phyloP scores from a whole-genome alignment of 2,329 filamentous ascomycete genomes.

The Periconia macrospinosa region DNA sequence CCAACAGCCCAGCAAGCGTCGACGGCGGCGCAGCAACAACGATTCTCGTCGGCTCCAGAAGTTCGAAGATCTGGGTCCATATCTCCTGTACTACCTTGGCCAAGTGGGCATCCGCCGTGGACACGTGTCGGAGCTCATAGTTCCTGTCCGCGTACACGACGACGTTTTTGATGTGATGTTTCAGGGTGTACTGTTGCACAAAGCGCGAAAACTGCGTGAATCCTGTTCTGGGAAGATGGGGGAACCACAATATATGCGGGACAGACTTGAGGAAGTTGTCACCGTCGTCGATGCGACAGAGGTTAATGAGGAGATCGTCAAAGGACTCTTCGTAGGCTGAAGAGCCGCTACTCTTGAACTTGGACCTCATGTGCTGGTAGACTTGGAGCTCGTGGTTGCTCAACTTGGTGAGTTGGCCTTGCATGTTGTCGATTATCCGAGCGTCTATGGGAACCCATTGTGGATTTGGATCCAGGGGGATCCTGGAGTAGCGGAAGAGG shows the following conservation, averaged over 20 bases:
- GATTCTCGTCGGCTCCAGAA: conserved; percentile 35
- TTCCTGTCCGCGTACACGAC: conserved; percentile 48
- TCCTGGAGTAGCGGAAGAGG: conserved; percentile 33
- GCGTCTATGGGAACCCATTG: conserved; percentile 41
- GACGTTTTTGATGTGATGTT: conserved; percentile 50
- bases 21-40: conserved; percentile 59
- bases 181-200: conserved; percentile 22
- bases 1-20: conserved; percentile 63
- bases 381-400: conserved; percentile 38
- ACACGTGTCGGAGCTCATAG: conserved; percentile 35
- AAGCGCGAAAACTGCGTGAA: conserved; percentile 26
- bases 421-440: conserved; percentile 37
- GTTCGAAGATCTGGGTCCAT: conserved; percentile 31
- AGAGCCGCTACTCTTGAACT: conserved; percentile 33
- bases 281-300: conserved; percentile 33
- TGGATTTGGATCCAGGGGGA: conserved; percentile 28
- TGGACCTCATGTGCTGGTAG: conserved; percentile 35
- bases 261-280: conserved; percentile 31
- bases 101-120: conserved; percentile 33
- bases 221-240: conserved; percentile 25
- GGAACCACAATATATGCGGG: conserved; percentile 31
- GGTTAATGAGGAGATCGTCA: conserved; percentile 36
- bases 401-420: conserved; percentile 29
- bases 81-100: conserved; percentile 55
- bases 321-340: conserved; percentile 33